These are phyloP conservation scores for Leucocoprinus sp. DNA, from an alignment of 768 basidiomycete genomes.

Conservation along the genomic window DNA sequence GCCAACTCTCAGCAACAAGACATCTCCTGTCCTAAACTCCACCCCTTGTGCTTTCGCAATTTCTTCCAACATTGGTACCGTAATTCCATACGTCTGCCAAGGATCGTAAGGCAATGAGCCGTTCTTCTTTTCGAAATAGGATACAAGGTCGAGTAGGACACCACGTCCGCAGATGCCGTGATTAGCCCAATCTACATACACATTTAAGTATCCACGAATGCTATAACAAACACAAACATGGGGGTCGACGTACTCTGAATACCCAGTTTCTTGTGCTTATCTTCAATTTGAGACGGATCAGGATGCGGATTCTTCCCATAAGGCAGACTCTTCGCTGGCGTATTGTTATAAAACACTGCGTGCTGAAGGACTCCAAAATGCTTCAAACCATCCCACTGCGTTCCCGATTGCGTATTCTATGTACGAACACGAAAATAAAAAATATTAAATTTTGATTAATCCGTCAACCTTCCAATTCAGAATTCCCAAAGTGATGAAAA, in stretches of 20 bases:
- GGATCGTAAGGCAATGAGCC: slow-evolving; percentile 50
- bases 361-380: slow-evolving; percentile 49
- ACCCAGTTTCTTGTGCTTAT: slow-evolving; percentile 41
- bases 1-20: slow-evolving; percentile 52
- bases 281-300: slow-evolving; percentile 41
- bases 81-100: slow-evolving; percentile 47
- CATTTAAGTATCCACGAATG: too few species aligned
- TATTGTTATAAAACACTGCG: slow-evolving; percentile 59
- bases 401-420: slow-evolving; percentile 67
- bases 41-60: slow-evolving; percentile 54
- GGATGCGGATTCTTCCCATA: slow-evolving; percentile 38
- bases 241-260: slow-evolving; percentile 50
- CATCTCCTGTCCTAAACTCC: slow-evolving; percentile 49
- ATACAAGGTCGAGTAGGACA: slow-evolving; percentile 56
- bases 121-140: slow-evolving; percentile 33
- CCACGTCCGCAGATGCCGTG: slow-evolving; percentile 67
- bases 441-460: too few species aligned
- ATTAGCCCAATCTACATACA: slow-evolving; percentile 50
- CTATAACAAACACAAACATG: too few species aligned
- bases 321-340: slow-evolving; percentile 32
- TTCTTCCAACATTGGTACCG: slow-evolving; percentile 46
- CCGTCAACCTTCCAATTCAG: too few species aligned
- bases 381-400: slow-evolving; percentile 63
- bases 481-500: slow-evolving; percentile 2
- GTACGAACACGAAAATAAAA: too few species aligned